Evolutionary conservation across 176 grass and related monocot species (phyloP).

Genomic region (Areca catechu): DNA sequence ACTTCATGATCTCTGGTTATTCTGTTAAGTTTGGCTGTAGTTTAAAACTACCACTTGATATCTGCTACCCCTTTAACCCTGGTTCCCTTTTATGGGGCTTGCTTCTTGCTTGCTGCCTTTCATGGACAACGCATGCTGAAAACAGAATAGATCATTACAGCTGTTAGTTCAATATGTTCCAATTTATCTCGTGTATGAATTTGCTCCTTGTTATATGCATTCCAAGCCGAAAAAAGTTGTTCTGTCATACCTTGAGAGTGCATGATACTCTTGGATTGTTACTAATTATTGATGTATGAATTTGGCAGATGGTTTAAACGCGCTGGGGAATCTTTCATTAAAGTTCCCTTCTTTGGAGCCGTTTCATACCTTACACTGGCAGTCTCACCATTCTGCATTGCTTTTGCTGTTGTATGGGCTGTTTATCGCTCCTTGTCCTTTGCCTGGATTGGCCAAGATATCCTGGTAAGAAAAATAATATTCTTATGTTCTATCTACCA

Average conservation of each 20-base stretch:
- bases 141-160: too few species aligned
- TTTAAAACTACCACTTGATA: too few species aligned
- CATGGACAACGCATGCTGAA: too few species aligned
- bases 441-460: slow-evolving; percentile 98
- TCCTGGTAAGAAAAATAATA: slow-evolving; percentile 54
- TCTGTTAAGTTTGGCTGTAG: too few species aligned
- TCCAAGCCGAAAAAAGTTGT: background rate
- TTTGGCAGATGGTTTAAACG: slow-evolving; percentile 90
- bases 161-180: too few species aligned
- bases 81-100: too few species aligned
- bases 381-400: slow-evolving; percentile 75
- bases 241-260: background rate
- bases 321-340: slow-evolving; percentile 65
- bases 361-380: slow-evolving; percentile 80
- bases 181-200: too few species aligned
- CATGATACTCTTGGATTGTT: background rate
- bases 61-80: too few species aligned
- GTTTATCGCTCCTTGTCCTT: slow-evolving; percentile 42
- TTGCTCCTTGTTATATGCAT: too few species aligned
- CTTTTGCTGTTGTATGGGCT: slow-evolving; percentile 76
- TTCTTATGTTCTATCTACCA: background rate
- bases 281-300: slow-evolving; percentile 13
- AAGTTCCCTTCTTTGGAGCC: slow-evolving; percentile 84
- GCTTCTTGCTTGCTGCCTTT: too few species aligned
- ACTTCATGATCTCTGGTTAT: too few species aligned